Evolutionary conservation across 2,329 filamentous ascomycete genomes (phyloP), one percentile per base, ranked within the genome.

Genomic region (Aspergillus glaucus): DNA sequence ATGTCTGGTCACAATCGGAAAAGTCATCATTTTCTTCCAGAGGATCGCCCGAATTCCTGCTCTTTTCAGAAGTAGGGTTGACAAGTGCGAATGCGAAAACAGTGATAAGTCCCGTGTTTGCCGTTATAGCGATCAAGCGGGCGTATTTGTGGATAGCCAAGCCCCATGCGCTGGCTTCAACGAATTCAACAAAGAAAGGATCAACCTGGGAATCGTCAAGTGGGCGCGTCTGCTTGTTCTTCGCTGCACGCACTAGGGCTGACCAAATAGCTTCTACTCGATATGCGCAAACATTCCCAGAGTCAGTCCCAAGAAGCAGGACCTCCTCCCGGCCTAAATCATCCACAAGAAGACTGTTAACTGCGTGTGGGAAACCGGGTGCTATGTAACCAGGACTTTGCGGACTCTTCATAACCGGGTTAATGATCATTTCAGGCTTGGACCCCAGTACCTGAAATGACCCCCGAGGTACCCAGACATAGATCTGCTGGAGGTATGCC

Each of bases 91-190:
- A 80, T 12, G 80, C 79, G 57, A 81, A 79, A 1, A 86, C 72
- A 3, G 75, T 78, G 24, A 87, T 77, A 14, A 72, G 61, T 19
- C 75, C 73, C 0, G 77, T 79, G 63, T 98, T 98, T 0, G 87
- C 84, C 58, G 87, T 88, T 36, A 94, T 85, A 0, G 92, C 93
- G 53, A 98, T 86, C 52, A 96, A 74, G 0, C 91, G 82, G n/a
- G 88, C 88, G 53, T 84, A 74, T 52, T 81, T 78, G 65, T 97
- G 92, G 9, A 95, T 78, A 6, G 89, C 86, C 43, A 95, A 69
- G 0, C 92, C 93, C 93, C 93, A 98, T 2, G 91, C 92, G 51
- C 88, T 92, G 21, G 70, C 72, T 1, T 81, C 80, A 2, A 95
- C 89, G 62, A 87, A 90, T 34, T 86, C 80, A 50, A 82, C 80